Conservation (phyloP, 2,329 filamentous ascomycete species). For the Penicillium sp. region DNA sequence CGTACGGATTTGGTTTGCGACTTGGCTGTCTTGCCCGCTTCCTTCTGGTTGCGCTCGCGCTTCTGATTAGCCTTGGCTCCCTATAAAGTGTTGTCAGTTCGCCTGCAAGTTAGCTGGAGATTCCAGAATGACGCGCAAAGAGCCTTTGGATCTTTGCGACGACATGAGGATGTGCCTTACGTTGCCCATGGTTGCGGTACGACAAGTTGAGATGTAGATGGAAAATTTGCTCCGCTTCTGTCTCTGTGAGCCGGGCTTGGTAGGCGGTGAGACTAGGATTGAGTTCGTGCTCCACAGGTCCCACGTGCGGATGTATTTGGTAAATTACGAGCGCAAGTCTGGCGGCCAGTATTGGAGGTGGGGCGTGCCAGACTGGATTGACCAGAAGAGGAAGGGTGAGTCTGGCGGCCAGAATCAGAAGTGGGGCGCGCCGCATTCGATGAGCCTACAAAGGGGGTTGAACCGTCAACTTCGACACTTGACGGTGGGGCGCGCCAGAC, state of each 20-base stretch:
- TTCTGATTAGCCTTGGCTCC: constrained; percentile 65
- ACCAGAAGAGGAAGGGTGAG: no score
- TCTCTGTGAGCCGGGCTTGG: background rate
- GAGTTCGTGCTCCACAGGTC: no score
- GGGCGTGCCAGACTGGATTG: no score
- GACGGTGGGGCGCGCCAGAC: no score
- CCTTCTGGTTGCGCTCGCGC: constrained; percentile 65
- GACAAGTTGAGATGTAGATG: background rate
- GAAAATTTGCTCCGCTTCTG: constrained; percentile 2
- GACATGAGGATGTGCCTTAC: background rate
- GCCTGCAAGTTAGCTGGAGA: background rate
- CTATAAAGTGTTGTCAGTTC: constrained; percentile 17
- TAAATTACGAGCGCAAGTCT: no score
- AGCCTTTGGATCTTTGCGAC: background rate
- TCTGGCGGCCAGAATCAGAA: no score
- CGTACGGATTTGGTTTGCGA: constrained; percentile 64
- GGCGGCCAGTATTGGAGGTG: no score
- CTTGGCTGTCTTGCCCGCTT: constrained; percentile 49
- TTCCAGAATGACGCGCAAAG: background rate
- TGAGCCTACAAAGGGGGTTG: no score
- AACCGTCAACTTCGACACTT: no score
- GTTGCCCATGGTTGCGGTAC: background rate
- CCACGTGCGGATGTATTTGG: no score
- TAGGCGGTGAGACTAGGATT: no score
- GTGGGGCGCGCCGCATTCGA: no score